Evolutionary conservation across 805 yeast genomes (phyloP).

Genomic region (Suhomyces kilbournensis): DNA sequence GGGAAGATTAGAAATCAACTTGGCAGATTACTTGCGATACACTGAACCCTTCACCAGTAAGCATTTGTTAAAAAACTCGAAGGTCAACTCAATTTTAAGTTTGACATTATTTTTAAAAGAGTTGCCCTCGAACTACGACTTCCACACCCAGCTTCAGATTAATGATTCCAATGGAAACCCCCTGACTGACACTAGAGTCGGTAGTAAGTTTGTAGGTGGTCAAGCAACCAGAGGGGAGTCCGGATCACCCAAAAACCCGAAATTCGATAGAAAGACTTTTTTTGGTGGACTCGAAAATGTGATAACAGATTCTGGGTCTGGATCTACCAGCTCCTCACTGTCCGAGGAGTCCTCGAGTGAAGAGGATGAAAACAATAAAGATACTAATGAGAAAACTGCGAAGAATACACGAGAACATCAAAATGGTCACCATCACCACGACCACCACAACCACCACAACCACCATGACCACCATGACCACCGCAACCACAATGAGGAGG

Average conservation of each 20-base stretch:
- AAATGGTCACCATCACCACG: neutral
- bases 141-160: constrained; percentile 41
- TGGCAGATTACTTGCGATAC: constrained; percentile 67
- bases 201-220: neutral
- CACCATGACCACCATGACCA: neutral
- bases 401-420: neutral
- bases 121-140: constrained; percentile 35
- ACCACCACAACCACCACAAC: neutral
- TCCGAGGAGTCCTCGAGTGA: neutral
- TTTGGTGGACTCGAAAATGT: constrained; percentile 53
- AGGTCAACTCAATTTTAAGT: constrained; percentile 76
- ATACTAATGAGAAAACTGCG: neutral
- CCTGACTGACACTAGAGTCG: neutral
- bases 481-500: neutral
- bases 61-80: constrained; percentile 72
- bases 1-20: constrained; percentile 65
- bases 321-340: neutral
- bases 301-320: constrained; percentile 10
- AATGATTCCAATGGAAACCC: constrained; percentile 18
- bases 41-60: constrained; percentile 52
- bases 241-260: constrained; percentile 45
- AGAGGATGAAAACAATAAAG: neutral
- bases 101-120: constrained; percentile 53
- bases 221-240: constrained; percentile 7
- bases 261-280: constrained; percentile 40